Evolutionary conservation across 2,329 filamentous ascomycete genomes (phyloP), one percentile per base, ranked within the genome.

Genomic region (Xenoacremonium recifei): DNA sequence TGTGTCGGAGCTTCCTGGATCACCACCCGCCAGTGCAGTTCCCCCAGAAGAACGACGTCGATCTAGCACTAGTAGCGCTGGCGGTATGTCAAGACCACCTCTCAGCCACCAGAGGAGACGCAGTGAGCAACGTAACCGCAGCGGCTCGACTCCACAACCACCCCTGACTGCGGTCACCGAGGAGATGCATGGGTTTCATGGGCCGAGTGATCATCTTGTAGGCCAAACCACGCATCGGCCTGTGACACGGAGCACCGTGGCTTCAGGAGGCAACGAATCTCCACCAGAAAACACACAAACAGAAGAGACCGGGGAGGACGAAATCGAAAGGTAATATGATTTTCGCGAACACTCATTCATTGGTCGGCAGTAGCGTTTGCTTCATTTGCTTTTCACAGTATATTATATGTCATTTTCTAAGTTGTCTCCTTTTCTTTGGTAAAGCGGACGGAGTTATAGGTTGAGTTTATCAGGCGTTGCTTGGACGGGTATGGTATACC

Each of bases 161-260:
- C 37, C 50, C 25, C 44, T 64, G 21, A 53, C 50, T 15, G 51
- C 55, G 3, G 69, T 76, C 21, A 63, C 58, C 33, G 74, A 77
- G 51, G 71, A 73, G 42, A 62, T 73, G 37, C 73, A 77, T 39
- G 74, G 74, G 3, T 68, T 73, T 27, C 71, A 76, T 41, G 73
- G 73, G 1, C 65, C 71, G 2, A 42, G 54, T 3, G 56, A 69
- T 36, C 55, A 60, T 1, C 63, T 64, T 7, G 65, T 60, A 4
- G 72, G 73, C 0, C 67, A 76, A 53, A 76, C 63, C 2, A 63
- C 47, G n/a, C 50, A 53, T 21, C 46, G 47, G 5, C 50, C 47
- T 2, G 57, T 49, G 19, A 54, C 51, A 18, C 37, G 41, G 36
- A 37, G 36, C 10, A 31, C 41, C 16, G 36, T 19, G 7, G 19